These are phyloP conservation scores for Lachancea dasiensis DNA, from an alignment of 805 yeast species.

Conservation along the genomic window DNA sequence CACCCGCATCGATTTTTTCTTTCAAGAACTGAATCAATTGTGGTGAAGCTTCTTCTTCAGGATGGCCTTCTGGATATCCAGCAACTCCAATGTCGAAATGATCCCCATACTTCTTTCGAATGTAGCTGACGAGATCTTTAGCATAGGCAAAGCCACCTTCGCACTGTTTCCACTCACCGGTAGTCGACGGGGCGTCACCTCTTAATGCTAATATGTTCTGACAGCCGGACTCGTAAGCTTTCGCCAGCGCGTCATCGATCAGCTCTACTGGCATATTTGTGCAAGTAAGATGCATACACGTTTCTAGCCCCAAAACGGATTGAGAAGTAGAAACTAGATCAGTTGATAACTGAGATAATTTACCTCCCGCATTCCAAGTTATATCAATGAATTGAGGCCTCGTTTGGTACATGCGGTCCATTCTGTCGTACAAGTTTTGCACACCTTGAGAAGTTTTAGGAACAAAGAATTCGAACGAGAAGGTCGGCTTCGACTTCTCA, in stretches of 20 bases:
- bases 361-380: conserved; percentile 96
- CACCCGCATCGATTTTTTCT: conserved; percentile 91
- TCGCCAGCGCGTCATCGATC: conserved; percentile 77
- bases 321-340: conserved; percentile 91
- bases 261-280: conserved; percentile 82
- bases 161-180: conserved; percentile 37
- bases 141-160: conserved; percentile 83
- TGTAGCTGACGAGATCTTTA: conserved; percentile 74
- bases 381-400: conserved; percentile 90
- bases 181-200: conserved; percentile 86
- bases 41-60: conserved; percentile 65
- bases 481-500: conserved; percentile 43
- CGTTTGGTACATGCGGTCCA: conserved; percentile 90
- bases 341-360: conserved; percentile 67
- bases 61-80: conserved; percentile 96
- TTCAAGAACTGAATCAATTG: conserved; percentile 58
- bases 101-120: conserved; percentile 70
- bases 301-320: conserved; percentile 83
- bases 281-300: conserved; percentile 97
- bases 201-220: conserved; percentile 90
- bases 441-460: conserved; percentile 98
- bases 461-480: conserved; percentile 93
- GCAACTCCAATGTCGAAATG: conserved; percentile 95
- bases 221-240: conserved; percentile 88
- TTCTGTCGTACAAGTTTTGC: conserved; percentile 90